Conservation (phyloP, 2,329 filamentous ascomycete species). For the Fusarium liriodendri region DNA sequence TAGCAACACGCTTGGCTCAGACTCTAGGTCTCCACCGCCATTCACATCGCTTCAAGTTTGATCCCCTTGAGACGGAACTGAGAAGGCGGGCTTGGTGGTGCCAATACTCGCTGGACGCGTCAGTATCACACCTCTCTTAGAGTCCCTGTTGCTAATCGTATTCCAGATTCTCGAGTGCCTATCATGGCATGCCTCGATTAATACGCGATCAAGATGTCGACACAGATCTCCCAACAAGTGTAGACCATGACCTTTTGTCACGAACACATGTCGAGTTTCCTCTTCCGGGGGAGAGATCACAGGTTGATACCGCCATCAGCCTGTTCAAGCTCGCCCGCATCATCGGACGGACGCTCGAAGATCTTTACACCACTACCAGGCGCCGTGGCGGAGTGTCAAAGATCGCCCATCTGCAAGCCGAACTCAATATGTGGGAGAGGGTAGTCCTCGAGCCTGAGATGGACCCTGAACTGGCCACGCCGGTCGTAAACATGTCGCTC, state of each 20-base stretch:
- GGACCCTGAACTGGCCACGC: conserved; percentile 3
- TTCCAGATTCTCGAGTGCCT: conserved; percentile 38
- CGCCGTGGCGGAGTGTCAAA: conserved; percentile 41
- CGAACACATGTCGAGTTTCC: conserved; percentile 38
- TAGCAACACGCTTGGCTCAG: conserved; percentile 41
- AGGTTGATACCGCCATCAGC: conserved; percentile 39
- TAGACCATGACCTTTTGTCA: conserved; percentile 41
- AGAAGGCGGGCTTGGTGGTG: conserved; percentile 43
- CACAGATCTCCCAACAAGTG: conserved; percentile 38
- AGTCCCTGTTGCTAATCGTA: not conserved
- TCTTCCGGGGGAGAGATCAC: conserved; percentile 38
- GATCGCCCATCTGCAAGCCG: conserved; percentile 36
- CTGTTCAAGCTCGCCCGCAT: conserved; percentile 42
- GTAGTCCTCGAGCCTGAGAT: conserved; percentile 10
- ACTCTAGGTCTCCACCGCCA: conserved; percentile 41
- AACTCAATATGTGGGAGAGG: conserved; percentile 40
- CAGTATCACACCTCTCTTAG: not conserved
- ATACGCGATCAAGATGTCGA: conserved; percentile 44
- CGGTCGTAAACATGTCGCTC: not conserved
- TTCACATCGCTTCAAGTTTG: conserved; percentile 42
- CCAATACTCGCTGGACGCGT: conserved; percentile 42
- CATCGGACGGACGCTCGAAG: conserved; percentile 36
- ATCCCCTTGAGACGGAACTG: conserved; percentile 41
- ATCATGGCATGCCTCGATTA: conserved; percentile 42
- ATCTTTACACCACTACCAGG: conserved; percentile 40